Conservation (phyloP, 495 filamentous ascomycete species). For the Penicillium pancosmium region DNA sequence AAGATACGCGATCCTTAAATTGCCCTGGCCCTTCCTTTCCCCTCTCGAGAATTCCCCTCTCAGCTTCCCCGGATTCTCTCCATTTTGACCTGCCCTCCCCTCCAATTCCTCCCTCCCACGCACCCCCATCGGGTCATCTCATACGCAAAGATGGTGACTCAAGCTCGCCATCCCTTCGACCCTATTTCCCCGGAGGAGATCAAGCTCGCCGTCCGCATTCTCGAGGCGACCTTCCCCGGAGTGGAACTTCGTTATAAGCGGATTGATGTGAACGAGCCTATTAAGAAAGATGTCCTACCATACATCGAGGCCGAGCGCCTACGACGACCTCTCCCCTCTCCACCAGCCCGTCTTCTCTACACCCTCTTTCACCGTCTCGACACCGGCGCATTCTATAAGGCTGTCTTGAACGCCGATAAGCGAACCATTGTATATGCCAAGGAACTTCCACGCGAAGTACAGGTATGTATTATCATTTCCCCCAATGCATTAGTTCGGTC, state of each 20-base stretch:
- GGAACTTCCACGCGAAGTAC: slow-evolving; percentile 43
- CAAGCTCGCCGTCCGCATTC: slow-evolving; percentile 40
- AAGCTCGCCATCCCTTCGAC: slow-evolving; percentile 41
- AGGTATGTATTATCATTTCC: slow-evolving; percentile 26
- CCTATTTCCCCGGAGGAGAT: slow-evolving; percentile 45
- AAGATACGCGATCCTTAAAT: slow-evolving; percentile 17
- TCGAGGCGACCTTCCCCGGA: slow-evolving; percentile 39
- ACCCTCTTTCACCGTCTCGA: slow-evolving; percentile 45
- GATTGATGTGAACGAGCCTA: slow-evolving; percentile 43
- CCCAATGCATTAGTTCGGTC: neutral
- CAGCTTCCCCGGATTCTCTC: neutral
- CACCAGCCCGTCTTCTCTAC: slow-evolving; percentile 40
- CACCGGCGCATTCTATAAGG: slow-evolving; percentile 43
- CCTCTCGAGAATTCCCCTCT: neutral
- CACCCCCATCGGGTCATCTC: neutral
- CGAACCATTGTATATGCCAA: slow-evolving; percentile 38
- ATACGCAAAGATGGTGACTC: slow-evolving; percentile 20
- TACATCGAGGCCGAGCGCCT: slow-evolving; percentile 44
- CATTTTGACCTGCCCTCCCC: neutral
- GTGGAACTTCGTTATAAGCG: slow-evolving; percentile 41
- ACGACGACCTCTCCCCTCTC: slow-evolving; percentile 34
- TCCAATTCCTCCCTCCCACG: neutral
- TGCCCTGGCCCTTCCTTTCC: slow-evolving; percentile 5
- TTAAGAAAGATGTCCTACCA: slow-evolving; percentile 41
- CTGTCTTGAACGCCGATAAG: slow-evolving; percentile 37